Conservation (phyloP, 148 eudicot species). For the Amaranthus hypochondriacus region DNA sequence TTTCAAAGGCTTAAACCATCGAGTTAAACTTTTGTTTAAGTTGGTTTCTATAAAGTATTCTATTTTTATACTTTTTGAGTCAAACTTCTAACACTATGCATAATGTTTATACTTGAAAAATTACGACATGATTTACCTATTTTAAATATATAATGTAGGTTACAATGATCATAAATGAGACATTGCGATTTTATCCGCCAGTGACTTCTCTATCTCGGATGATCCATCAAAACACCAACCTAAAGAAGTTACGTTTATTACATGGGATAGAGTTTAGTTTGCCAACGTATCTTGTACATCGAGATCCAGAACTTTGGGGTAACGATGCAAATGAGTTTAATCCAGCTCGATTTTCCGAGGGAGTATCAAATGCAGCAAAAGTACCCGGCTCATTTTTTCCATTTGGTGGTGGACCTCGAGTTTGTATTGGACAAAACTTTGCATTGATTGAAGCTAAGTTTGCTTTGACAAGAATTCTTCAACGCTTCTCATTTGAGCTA, state of each 20-base stretch:
- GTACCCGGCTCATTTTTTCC: constrained; percentile 11
- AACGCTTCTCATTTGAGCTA: constrained; percentile 40
- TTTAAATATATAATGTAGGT: constrained; percentile 12
- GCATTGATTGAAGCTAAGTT: constrained; percentile 44
- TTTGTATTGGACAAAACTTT: constrained; percentile 39
- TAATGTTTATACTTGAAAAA: background rate
- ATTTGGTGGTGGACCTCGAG: constrained; percentile 17
- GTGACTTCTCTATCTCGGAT: constrained; percentile 24
- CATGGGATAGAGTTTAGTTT: constrained; percentile 28
- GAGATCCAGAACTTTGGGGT: constrained; percentile 45
- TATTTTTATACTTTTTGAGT: background rate
- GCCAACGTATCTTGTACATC: constrained; percentile 35
- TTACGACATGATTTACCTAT: no score
- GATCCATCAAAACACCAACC: constrained; percentile 16
- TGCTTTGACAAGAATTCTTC: constrained; percentile 38
- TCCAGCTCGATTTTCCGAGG: constrained; percentile 20
- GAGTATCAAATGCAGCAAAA: constrained; percentile 18
- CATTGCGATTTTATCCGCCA: constrained; percentile 39
- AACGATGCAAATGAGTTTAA: constrained; percentile 29
- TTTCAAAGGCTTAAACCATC: no score
- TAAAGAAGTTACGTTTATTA: constrained; percentile 23
- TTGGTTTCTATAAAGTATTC: background rate
- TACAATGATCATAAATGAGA: constrained; percentile 41
- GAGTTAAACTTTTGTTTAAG: no score
- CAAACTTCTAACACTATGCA: background rate